Evolutionary conservation across 225 moss, liverwort and hornwort genomes (phyloP).

Genomic region (Asterella californica): DNA sequence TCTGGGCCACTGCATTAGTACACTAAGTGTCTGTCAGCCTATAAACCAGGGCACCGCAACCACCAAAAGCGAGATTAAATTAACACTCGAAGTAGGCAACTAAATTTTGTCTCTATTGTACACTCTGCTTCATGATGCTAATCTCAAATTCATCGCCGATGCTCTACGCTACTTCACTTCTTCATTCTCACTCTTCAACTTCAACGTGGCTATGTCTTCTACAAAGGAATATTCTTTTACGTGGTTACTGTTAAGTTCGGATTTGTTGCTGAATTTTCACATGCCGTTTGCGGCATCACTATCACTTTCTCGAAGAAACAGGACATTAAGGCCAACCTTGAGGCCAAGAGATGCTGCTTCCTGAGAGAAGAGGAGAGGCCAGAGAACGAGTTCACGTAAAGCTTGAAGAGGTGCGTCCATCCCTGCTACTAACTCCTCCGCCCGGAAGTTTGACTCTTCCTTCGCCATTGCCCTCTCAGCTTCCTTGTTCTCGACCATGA

Average conservation of each 20-base stretch:
- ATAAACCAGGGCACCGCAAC: not conserved
- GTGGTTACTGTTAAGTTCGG: not conserved
- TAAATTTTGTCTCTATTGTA: not conserved
- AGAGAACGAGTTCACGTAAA: constrained; percentile 73
- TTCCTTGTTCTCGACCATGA: constrained; percentile 16
- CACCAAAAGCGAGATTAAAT: not conserved
- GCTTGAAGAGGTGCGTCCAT: constrained; percentile 77
- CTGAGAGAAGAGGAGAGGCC: constrained; percentile 67
- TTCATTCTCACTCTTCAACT: not conserved
- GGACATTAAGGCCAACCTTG: constrained; percentile 36
- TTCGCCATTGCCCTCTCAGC: not conserved
- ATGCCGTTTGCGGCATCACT: not conserved
- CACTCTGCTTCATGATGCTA: not conserved
- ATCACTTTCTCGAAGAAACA: not conserved
- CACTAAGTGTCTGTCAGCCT: not conserved
- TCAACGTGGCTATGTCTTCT: not conserved
- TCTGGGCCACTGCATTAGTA: constrained; percentile 68
- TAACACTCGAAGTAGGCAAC: not conserved
- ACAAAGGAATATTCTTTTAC: not conserved
- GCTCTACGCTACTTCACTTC: not conserved
- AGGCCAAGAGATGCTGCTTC: constrained; percentile 72
- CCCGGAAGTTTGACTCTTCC: constrained; percentile 20
- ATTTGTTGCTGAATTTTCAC: not conserved
- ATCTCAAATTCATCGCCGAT: not conserved
- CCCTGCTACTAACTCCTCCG: constrained; percentile 71